Percentiles rank a stretch among this genome's conserved stretches.
phyloP scores from a whole-genome alignment of 2,329 filamentous ascomycete species.

The Samsoniella hepiali region DNA sequence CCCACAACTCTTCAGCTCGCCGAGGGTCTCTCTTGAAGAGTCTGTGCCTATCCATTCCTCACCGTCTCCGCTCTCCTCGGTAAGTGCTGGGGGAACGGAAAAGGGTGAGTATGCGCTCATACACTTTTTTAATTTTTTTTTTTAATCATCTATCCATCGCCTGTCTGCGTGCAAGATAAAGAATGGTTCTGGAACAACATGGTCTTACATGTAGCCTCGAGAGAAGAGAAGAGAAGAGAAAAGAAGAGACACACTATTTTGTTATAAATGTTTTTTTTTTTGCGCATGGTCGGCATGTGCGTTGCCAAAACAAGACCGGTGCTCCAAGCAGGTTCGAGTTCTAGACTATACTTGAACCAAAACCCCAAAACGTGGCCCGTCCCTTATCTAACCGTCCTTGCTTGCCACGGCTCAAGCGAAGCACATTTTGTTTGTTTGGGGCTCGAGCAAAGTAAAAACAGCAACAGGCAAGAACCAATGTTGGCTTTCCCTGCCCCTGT shows the following conservation, averaged over 20 bases:
- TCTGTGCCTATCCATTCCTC: conserved; percentile 3
- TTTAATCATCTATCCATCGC: neutral
- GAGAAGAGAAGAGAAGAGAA: neutral
- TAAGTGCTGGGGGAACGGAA: neutral
- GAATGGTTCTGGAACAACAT: neutral
- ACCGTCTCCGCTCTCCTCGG: neutral
- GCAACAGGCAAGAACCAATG: no score
- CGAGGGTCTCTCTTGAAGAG: neutral
- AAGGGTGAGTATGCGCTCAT: neutral
- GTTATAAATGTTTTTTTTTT: neutral
- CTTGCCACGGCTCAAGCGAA: no score
- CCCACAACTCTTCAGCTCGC: conserved; percentile 7
- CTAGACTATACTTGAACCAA: no score
- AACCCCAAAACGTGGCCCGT: no score
- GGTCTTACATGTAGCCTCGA: neutral
- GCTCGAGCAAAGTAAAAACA: no score
- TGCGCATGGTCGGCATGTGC: no score
- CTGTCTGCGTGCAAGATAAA: neutral
- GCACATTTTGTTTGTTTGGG: no score
- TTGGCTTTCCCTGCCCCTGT: neutral
- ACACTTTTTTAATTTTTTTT: neutral
- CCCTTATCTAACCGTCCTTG: no score
- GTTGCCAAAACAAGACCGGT: no score
- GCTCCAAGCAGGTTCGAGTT: no score
- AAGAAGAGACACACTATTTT: neutral